A percentile compares a stretch with the other conserved stretches of the same genome.
Conservation (phyloP, 148 eudicot genomes). For the Heliosperma pusillum region DNA sequence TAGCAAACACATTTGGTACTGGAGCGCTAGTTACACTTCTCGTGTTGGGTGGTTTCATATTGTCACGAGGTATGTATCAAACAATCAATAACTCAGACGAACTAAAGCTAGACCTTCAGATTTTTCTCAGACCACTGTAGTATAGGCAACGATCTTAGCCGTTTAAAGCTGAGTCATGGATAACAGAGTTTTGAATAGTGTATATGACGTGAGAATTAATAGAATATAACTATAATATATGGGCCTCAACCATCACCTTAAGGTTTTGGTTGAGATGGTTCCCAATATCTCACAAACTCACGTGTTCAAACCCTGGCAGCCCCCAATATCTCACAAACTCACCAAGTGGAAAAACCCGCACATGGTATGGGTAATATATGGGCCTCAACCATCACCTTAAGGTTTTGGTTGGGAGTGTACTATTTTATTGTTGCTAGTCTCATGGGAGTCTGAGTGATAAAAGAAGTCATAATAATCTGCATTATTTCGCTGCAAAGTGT, state of each 20-base stretch:
- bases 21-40: constrained; percentile 55
- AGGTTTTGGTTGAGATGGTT: no score
- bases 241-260: no score
- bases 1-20: constrained; percentile 79
- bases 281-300: no score
- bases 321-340: no score
- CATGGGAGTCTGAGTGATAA: background rate
- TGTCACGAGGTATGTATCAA: constrained; percentile 55
- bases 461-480: background rate
- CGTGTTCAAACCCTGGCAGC: no score
- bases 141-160: background rate
- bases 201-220: no score
- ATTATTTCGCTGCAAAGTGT: background rate
- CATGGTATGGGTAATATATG: no score
- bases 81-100: background rate
- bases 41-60: constrained; percentile 70
- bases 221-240: no score
- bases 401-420: no score
- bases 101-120: background rate
- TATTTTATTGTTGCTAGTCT: background rate
- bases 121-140: background rate
- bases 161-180: background rate
- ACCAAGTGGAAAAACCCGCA: no score
- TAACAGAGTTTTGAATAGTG: background rate
- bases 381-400: no score